Base-by-base conservation (phyloP, 305 asterid species). In the Caryopteris hybrid region DNA sequence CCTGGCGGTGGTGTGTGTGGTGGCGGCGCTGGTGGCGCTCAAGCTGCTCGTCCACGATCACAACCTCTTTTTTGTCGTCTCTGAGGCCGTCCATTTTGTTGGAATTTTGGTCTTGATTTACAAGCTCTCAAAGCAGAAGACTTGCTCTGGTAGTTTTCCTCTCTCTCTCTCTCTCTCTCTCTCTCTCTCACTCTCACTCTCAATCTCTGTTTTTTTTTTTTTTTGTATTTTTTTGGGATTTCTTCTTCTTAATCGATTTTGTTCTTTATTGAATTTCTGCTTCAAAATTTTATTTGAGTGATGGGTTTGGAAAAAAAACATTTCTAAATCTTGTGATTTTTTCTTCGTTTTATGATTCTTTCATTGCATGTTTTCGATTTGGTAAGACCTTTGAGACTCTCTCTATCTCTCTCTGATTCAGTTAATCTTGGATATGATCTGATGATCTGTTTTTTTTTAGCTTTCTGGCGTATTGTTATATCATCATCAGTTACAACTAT, bases 101-200 rank as follows among this genome's bases (percentile, higher is more conserved):
- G 98, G 98, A 46, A 82, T 89, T 68, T 55, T 91, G 52, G 86
- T 89, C 70, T 58, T 87, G 74, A 89, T 91, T 70, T 86, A 87
- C 74, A 91, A 91, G 82, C 92, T 91, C 79, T 68, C 83, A 31
- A 87, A 86, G 3, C 84, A 72, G 46, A 89, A 83, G 69, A 85
- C 94, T 53, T 91, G 96, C 76, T 87, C 96, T 22, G 96, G 96
- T 91, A 79, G 18, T 8, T 2, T 46, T n/a, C n/a, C 36, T 31
- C 36, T 31, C 16, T 51, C 7, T 22, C n/a, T 8, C 1, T 8
- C 16, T 39, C 3, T 22, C n/a, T 9, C 2, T 5, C 20, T n/a
- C n/a, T n/a, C n/a, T n/a, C n/a, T n/a, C n/a, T n/a, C n/a, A n/a
- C n/a, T n/a, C n/a, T n/a, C n/a, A n/a, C n/a, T n/a, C n/a, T n/a